Conservation (phyloP, 345 rosid genomes). For the Citrus reticulata region DNA sequence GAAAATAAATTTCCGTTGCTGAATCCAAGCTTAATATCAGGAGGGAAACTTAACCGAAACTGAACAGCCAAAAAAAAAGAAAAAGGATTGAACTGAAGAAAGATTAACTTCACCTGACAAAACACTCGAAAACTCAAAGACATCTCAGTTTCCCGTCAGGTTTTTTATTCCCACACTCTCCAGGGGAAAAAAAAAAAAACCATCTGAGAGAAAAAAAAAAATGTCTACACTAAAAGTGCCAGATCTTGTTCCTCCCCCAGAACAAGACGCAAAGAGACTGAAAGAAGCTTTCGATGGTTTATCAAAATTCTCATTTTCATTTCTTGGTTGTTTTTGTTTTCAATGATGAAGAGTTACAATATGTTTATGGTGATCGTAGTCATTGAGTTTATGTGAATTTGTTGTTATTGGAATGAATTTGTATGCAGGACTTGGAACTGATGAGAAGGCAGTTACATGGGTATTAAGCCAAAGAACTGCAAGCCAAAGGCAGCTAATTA, state of each 20-base stretch:
- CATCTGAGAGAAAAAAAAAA: not conserved
- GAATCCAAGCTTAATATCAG: conserved; percentile 10
- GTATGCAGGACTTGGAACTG: conserved; percentile 68
- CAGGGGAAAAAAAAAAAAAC: not conserved
- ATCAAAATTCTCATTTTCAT: not conserved
- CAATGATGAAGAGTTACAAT: not conserved
- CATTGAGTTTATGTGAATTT: not conserved
- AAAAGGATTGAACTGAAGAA: not conserved
- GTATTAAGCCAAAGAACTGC: conserved; percentile 71
- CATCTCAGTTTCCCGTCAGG: not conserved
- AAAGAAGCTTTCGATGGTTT: conserved; percentile 67
- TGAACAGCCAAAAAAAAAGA: not conserved
- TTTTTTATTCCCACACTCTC: not conserved
- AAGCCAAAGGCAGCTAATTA: conserved; percentile 63
- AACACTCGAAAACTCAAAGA: not conserved
- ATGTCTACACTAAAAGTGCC: conserved; percentile 64
- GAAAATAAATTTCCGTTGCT: conserved; percentile 1
- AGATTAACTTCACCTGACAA: not conserved
- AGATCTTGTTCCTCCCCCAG: conserved; percentile 61
- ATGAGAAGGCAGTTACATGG: conserved; percentile 56
- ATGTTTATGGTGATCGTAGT: not conserved
- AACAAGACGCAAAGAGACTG: conserved; percentile 58
- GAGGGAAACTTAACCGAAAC: conserved; percentile 31
- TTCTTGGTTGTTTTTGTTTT: not conserved
- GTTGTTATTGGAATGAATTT: conserved; percentile 5